Conservation (phyloP, 2,329 filamentous ascomycete genomes). For the Emergomyces africanus region DNA sequence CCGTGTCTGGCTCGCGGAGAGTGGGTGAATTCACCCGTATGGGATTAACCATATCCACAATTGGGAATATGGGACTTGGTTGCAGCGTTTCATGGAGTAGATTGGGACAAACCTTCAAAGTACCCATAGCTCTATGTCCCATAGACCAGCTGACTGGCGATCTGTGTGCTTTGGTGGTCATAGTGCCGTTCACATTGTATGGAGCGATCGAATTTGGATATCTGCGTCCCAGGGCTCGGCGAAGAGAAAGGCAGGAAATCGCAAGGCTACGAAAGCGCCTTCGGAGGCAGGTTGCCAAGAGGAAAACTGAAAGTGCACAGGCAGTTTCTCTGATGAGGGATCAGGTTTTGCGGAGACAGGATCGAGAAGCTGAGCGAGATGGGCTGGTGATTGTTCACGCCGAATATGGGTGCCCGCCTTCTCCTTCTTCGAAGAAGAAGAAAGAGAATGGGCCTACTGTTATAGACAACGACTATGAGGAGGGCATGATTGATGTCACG, state of each 20-base stretch:
- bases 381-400: constrained; percentile 30
- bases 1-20: constrained; percentile 23
- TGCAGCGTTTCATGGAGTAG: constrained; percentile 29
- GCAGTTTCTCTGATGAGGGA: constrained; percentile 30
- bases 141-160: constrained; percentile 21
- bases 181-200: constrained; percentile 29
- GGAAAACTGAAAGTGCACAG: constrained; percentile 25
- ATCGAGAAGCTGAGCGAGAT: constrained; percentile 20
- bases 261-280: constrained; percentile 26
- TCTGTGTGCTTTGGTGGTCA: constrained; percentile 22
- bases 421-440: constrained; percentile 13
- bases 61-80: constrained; percentile 20
- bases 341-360: constrained; percentile 27
- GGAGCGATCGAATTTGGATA: constrained; percentile 30
- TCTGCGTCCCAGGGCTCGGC: constrained; percentile 26
- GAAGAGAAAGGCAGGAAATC: constrained; percentile 22
- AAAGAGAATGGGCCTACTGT: constrained; percentile 13
- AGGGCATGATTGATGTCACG: constrained; percentile 25
- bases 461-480: constrained; percentile 8
- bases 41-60: constrained; percentile 26
- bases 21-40: constrained; percentile 27
- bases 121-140: constrained; percentile 28
- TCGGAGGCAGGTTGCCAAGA: constrained; percentile 23
- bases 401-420: constrained; percentile 27
- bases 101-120: constrained; percentile 27